phyloP scores from a whole-genome alignment of 2,329 filamentous ascomycete species.

The Botryotinia narcissicola region DNA sequence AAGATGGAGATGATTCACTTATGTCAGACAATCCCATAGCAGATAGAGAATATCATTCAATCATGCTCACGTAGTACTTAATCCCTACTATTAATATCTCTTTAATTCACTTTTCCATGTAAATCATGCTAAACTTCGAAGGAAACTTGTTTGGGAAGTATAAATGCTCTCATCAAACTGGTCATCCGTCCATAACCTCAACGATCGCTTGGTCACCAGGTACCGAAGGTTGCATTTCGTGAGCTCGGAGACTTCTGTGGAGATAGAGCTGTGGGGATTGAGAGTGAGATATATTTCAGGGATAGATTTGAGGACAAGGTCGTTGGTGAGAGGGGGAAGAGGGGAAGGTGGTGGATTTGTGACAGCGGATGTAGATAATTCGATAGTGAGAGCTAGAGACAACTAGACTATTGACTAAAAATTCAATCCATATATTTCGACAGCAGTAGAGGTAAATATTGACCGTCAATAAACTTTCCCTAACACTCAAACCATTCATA shows the following conservation, averaged over 20 bases:
- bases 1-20: neutral
- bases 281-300: accelerated
- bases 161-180: neutral
- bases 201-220: neutral
- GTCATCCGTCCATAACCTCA: accelerated
- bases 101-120: neutral
- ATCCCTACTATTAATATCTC: neutral
- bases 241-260: neutral
- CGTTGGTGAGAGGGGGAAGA: neutral
- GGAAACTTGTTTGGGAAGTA: neutral
- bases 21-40: neutral
- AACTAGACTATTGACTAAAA: neutral
- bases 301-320: neutral
- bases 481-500: neutral
- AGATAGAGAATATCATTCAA: neutral
- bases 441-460: neutral
- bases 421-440: neutral
- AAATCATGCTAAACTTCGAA: neutral
- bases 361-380: accelerated
- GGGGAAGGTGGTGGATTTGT: neutral
- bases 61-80: neutral
- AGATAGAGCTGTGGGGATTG: accelerated
- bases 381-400: accelerated
- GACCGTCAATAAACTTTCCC: neutral
- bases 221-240: neutral